Evolutionary conservation across 257 asterid genomes (phyloP).

Genomic region (Fraxinus excelsior): DNA sequence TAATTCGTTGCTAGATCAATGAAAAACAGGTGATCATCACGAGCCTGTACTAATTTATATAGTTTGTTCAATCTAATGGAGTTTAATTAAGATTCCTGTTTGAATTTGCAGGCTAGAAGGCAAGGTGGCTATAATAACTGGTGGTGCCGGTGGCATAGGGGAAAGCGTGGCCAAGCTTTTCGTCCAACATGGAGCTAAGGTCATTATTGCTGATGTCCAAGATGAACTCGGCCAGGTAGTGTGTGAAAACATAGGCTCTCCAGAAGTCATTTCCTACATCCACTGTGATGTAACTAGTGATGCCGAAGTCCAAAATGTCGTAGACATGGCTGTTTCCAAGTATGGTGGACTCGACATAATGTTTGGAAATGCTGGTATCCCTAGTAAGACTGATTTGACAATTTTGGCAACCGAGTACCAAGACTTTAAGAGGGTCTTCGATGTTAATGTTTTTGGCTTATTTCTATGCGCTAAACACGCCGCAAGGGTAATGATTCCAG

Average conservation of each 20-base stretch:
- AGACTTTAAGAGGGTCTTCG: no score
- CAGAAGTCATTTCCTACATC: conserved; percentile 27
- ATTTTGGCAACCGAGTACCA: conserved; percentile 8
- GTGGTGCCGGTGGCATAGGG: conserved; percentile 43
- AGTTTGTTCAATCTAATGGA: neutral
- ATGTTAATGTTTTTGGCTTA: no score
- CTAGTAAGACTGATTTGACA: neutral
- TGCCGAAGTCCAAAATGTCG: conserved; percentile 25
- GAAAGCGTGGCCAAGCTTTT: conserved; percentile 24
- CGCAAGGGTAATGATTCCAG: no score
- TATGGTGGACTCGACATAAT: conserved; percentile 46
- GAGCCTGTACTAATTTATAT: neutral
- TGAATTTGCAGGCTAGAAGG: conserved; percentile 35
- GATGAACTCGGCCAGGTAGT: conserved; percentile 32
- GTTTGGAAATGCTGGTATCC: conserved; percentile 43
- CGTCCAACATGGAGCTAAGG: no score
- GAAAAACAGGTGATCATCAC: neutral
- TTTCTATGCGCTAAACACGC: no score
- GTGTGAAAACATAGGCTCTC: conserved; percentile 20
- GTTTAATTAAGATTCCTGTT: neutral
- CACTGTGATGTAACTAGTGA: conserved; percentile 49
- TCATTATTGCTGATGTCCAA: conserved; percentile 38
- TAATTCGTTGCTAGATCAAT: neutral
- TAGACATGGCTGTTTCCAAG: conserved; percentile 35
- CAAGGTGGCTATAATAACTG: conserved; percentile 41